phyloP scores from a whole-genome alignment of 495 filamentous ascomycete genomes.

The Penicillium atrosanguineum region DNA sequence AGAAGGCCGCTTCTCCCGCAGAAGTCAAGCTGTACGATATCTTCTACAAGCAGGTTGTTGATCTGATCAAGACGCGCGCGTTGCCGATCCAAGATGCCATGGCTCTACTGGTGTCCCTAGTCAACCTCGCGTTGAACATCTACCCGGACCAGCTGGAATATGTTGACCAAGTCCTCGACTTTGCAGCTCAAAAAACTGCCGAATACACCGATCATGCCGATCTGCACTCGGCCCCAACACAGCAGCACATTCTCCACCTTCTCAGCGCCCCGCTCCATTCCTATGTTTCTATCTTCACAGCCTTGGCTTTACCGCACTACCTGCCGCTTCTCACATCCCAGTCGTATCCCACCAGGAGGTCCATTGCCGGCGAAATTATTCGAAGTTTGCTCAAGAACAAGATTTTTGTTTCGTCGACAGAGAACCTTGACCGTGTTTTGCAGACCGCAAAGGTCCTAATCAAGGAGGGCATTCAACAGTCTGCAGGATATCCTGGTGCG shows the following conservation, averaged over 20 bases:
- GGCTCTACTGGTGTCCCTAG: slow-evolving; percentile 84
- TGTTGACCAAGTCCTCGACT: slow-evolving; percentile 89
- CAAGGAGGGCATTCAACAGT: slow-evolving; percentile 84
- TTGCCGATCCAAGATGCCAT: slow-evolving; percentile 94
- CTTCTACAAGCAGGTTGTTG: slow-evolving; percentile 94
- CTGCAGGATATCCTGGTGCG: slow-evolving; percentile 76
- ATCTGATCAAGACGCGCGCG: slow-evolving; percentile 84
- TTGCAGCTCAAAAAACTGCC: slow-evolving; percentile 81
- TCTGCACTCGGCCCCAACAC: slow-evolving; percentile 80
- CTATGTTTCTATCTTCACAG: slow-evolving; percentile 92
- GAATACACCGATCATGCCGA: slow-evolving; percentile 93
- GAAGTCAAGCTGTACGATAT: slow-evolving; percentile 93
- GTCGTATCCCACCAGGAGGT: slow-evolving; percentile 86
- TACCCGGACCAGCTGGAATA: slow-evolving; percentile 92
- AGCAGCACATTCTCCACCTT: slow-evolving; percentile 84
- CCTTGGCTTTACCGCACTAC: slow-evolving; percentile 85
- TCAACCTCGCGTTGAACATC: slow-evolving; percentile 91
- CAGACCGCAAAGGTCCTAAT: slow-evolving; percentile 87
- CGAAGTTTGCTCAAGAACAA: slow-evolving; percentile 75
- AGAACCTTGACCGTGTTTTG: slow-evolving; percentile 84
- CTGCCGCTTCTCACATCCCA: slow-evolving; percentile 86
- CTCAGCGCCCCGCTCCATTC: slow-evolving; percentile 84
- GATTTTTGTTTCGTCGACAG: slow-evolving; percentile 68
- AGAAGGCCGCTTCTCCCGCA: slow-evolving; percentile 67
- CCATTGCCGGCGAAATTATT: slow-evolving; percentile 85